Conservation (phyloP, 2,329 filamentous ascomycete genomes). For the Penicillium sp. region DNA sequence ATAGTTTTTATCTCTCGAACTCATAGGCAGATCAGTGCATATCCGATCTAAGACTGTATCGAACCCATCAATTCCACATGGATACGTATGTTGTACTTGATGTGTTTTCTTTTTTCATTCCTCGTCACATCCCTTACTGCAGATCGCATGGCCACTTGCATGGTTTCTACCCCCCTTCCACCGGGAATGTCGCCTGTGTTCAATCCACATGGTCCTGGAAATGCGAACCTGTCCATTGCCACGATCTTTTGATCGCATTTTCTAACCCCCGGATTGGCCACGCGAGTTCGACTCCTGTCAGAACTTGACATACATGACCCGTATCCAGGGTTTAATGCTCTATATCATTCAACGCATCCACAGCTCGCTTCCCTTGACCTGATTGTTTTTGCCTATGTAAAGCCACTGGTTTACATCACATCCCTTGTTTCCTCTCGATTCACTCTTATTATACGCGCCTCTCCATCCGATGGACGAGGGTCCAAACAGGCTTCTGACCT, state of each 20-base stretch:
- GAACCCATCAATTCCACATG: not conserved
- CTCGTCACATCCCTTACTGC: constrained; percentile 15
- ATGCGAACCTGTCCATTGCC: not conserved
- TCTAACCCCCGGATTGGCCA: not conserved
- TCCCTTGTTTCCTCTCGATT: constrained; percentile 18
- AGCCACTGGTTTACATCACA: not conserved
- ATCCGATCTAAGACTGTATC: not conserved
- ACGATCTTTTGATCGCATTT: not conserved
- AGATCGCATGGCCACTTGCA: constrained; percentile 6
- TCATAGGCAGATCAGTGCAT: not conserved
- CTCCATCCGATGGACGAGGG: not conserved
- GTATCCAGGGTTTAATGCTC: not conserved
- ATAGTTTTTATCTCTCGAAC: not conserved
- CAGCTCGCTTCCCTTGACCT: not conserved
- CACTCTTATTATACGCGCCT: not conserved
- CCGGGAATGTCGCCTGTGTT: constrained; percentile 9
- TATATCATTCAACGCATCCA: not conserved
- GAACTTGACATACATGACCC: not conserved
- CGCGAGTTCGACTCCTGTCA: not conserved
- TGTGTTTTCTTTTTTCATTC: not conserved
- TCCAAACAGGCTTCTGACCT: constrained; percentile 14
- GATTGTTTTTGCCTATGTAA: not conserved
- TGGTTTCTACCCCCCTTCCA: not conserved
- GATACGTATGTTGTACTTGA: not conserved
- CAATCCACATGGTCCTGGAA: constrained; percentile 10